A percentile compares a stretch with the other conserved stretches of the same genome.
Evolutionary conservation across 495 filamentous ascomycete species (phyloP).

Genomic region (Staphylotrichum longicolle): DNA sequence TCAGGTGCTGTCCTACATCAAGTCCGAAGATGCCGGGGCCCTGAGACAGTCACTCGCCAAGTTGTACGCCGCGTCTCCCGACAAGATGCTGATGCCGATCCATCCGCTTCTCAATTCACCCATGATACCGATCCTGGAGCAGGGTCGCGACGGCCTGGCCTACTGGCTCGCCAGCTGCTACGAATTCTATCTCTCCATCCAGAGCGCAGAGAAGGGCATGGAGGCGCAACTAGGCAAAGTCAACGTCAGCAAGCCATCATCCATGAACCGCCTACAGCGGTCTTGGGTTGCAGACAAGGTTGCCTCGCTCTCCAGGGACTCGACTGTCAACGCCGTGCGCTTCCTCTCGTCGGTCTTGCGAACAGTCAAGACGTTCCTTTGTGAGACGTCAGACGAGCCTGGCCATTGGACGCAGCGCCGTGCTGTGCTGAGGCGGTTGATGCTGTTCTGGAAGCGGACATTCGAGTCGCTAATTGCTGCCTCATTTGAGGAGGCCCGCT

Average conservation of each 20-base stretch:
- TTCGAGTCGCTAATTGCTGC: slow-evolving; percentile 43
- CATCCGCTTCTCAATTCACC: slow-evolving; percentile 65
- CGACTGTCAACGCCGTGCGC: slow-evolving; percentile 50
- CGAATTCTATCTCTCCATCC: slow-evolving; percentile 52
- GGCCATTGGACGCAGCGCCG: slow-evolving; percentile 36
- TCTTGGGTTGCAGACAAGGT: slow-evolving; percentile 59
- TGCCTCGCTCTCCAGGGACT: slow-evolving; percentile 61
- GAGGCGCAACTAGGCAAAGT: slow-evolving; percentile 36
- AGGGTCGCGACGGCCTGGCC: slow-evolving; percentile 30
- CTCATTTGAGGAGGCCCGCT: slow-evolving; percentile 52
- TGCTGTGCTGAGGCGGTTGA: slow-evolving; percentile 43
- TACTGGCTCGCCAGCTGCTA: slow-evolving; percentile 50
- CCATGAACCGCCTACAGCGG: slow-evolving; percentile 67
- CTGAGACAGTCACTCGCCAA: slow-evolving; percentile 30
- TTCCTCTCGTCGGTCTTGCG: slow-evolving; percentile 41
- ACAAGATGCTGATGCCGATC: slow-evolving; percentile 51
- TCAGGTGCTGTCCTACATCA: slow-evolving; percentile 29
- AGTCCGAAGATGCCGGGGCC: slow-evolving; percentile 27
- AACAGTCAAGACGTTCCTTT: slow-evolving; percentile 37
- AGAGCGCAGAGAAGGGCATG: slow-evolving; percentile 30
- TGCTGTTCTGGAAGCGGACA: slow-evolving; percentile 59
- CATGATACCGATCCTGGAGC: slow-evolving; percentile 44
- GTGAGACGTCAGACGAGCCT: slow-evolving; percentile 25
- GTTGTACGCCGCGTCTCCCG: slow-evolving; percentile 25
- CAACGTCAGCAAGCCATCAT: slow-evolving; percentile 52